phyloP scores from a whole-genome alignment of 345 rosid species.

The Eutrema heterophyllum region DNA sequence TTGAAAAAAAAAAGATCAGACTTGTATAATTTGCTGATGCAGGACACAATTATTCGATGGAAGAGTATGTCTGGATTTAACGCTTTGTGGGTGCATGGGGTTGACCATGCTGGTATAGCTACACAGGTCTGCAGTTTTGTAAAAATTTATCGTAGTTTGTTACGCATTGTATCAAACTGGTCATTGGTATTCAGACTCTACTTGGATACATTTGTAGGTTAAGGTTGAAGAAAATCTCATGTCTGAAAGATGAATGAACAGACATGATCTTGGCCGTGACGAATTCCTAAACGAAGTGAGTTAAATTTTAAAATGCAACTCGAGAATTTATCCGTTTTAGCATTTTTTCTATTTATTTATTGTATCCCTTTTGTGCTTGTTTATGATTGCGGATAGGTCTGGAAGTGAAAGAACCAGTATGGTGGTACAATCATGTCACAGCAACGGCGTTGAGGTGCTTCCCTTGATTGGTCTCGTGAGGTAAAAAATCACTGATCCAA shows the following conservation, averaged over 20 bases:
- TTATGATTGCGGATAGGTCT: slow-evolving; percentile 47
- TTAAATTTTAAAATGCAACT: neutral
- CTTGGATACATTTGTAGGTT: slow-evolving; percentile 31
- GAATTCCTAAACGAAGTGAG: slow-evolving; percentile 73
- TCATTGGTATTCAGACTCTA: no score
- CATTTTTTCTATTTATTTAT: neutral
- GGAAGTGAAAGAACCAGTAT: slow-evolving; percentile 82
- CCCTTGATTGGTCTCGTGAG: slow-evolving; percentile 99
- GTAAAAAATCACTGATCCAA: slow-evolving; percentile 22
- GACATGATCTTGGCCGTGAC: slow-evolving; percentile 94
- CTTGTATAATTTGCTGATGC: neutral
- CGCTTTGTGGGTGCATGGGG: slow-evolving; percentile 89
- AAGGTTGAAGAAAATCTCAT: slow-evolving; percentile 82
- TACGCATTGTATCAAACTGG: neutral
- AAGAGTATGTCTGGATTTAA: slow-evolving; percentile 30
- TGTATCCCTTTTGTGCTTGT: neutral
- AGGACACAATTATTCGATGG: slow-evolving; percentile 93
- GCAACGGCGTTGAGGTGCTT: slow-evolving; percentile 72
- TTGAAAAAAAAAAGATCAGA: no score
- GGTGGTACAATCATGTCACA: slow-evolving; percentile 75
- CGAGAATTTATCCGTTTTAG: neutral
- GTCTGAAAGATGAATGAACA: slow-evolving; percentile 61
- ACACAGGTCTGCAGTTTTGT: slow-evolving; percentile 44
- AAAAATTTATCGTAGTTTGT: no score
- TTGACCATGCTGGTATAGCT: slow-evolving; percentile 98